Conservation (phyloP, 192 early-diverging fungal genomes). For the Backusella luteola region DNA sequence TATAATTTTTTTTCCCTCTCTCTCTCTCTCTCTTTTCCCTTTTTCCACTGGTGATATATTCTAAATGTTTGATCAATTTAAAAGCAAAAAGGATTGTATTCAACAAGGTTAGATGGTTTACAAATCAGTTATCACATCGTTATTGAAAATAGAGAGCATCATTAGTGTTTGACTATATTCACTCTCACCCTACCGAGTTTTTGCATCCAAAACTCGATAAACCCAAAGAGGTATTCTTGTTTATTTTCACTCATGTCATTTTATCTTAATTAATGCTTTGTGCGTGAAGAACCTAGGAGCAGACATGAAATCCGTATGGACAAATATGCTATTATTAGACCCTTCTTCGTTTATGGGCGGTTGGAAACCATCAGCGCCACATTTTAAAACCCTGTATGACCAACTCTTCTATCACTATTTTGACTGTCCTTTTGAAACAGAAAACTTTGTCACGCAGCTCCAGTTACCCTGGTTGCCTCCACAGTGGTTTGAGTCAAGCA, state of each 20-base stretch:
- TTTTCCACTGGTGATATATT: background rate
- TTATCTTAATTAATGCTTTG: background rate
- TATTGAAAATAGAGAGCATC: background rate
- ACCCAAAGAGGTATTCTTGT: background rate
- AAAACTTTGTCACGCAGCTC: background rate
- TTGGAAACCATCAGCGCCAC: background rate
- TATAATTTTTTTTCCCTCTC: background rate
- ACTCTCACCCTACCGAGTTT: slow-evolving; percentile 6
- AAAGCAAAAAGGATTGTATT: background rate
- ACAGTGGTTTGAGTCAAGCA: slow-evolving; percentile 1
- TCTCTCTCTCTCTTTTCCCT: background rate
- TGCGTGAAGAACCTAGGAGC: background rate
- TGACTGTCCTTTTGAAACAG: background rate
- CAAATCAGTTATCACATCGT: too few species aligned
- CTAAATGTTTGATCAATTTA: slow-evolving; percentile 1
- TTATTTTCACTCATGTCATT: background rate
- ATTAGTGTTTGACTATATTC: background rate
- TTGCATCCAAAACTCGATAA: background rate
- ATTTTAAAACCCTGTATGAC: background rate
- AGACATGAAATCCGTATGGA: background rate
- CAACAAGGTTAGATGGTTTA: background rate
- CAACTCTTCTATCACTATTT: slow-evolving; percentile 8
- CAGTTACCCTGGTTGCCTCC: background rate
- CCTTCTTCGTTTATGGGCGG: background rate
- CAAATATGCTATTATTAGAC: background rate